Percentiles rank a stretch among this genome's conserved stretches.
Evolutionary conservation across 805 yeast genomes (phyloP).

Genomic region (Pichia thaimueangensis): DNA sequence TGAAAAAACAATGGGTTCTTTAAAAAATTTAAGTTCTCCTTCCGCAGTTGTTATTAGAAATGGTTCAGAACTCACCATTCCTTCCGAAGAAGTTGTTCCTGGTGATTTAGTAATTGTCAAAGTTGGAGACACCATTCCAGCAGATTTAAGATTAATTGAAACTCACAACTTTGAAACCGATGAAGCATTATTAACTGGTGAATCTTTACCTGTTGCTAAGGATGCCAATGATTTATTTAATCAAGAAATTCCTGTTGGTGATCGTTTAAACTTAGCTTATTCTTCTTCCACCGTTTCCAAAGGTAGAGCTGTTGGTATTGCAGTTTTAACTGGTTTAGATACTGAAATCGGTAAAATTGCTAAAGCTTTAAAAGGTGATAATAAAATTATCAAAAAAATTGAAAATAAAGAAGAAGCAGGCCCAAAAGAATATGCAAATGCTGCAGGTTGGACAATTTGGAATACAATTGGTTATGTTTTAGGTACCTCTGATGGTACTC

Average conservation of each 20-base stretch:
- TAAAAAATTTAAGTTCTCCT: slow-evolving; percentile 61
- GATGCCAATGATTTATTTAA: slow-evolving; percentile 36
- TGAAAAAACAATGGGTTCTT: slow-evolving; percentile 72
- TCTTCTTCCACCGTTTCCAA: slow-evolving; percentile 65
- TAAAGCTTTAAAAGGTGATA: slow-evolving; percentile 41
- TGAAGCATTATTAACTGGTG: slow-evolving; percentile 89
- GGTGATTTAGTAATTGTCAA: slow-evolving; percentile 61
- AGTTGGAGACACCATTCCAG: slow-evolving; percentile 74
- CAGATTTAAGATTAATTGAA: slow-evolving; percentile 57
- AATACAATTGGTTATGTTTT: slow-evolving; percentile 61
- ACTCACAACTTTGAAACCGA: slow-evolving; percentile 66
- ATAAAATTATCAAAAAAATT: slow-evolving; percentile 34
- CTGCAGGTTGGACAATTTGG: slow-evolving; percentile 41
- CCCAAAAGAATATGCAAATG: slow-evolving; percentile 41
- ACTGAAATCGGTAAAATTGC: slow-evolving; percentile 79
- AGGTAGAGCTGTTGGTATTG: slow-evolving; percentile 71
- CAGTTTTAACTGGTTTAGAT: slow-evolving; percentile 56
- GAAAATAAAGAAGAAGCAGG: slow-evolving; percentile 38
- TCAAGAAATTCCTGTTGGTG: slow-evolving; percentile 56
- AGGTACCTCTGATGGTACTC: slow-evolving; percentile 77
- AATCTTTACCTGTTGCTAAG: slow-evolving; percentile 67
- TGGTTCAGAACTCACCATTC: slow-evolving; percentile 49
- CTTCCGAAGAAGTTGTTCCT: slow-evolving; percentile 62
- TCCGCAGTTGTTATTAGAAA: slow-evolving; percentile 61
- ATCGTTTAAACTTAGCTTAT: slow-evolving; percentile 64